Evolutionary conservation across 2,329 filamentous ascomycete genomes (phyloP).

Genomic region (Daldinia sp.): DNA sequence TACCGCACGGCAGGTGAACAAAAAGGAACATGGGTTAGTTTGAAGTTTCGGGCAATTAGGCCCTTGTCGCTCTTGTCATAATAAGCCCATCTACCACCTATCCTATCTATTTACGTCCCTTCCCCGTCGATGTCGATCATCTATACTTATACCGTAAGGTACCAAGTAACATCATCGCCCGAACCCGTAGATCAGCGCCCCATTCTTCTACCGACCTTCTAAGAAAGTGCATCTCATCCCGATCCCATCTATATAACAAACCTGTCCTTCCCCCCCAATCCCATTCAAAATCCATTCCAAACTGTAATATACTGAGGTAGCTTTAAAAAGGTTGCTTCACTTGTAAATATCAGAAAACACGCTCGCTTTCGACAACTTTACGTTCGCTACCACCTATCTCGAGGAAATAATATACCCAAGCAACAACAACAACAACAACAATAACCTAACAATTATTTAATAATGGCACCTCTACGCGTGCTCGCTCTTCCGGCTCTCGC

Average conservation of each 20-base stretch:
- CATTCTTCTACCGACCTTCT: conserved; percentile 34
- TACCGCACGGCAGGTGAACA: conserved; percentile 4
- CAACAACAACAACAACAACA: neutral
- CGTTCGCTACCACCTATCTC: conserved; percentile 26
- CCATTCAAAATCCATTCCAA: neutral
- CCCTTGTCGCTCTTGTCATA: conserved; percentile 20
- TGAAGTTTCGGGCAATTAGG: conserved; percentile 42
- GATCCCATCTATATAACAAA: conserved; percentile 36
- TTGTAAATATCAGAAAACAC: conserved; percentile 13
- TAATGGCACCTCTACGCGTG: conserved; percentile 49
- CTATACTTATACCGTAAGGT: conserved; percentile 35
- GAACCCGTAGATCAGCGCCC: conserved; percentile 28
- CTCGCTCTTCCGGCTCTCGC: conserved; percentile 46
- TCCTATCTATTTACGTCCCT: conserved; percentile 24
- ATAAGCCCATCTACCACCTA: neutral
- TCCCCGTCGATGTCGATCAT: conserved; percentile 35
- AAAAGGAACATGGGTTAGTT: conserved; percentile 38
- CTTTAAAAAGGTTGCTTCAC: conserved; percentile 1
- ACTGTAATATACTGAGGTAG: conserved; percentile 5
- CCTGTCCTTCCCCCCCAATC: neutral
- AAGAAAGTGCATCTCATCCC: conserved; percentile 20
- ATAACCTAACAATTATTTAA: conserved; percentile 8
- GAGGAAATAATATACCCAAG: conserved; percentile 18
- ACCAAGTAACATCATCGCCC: neutral
- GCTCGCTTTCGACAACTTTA: conserved; percentile 30